Conservation (phyloP, 306 rosid genomes). For the Castanea sativa region DNA sequence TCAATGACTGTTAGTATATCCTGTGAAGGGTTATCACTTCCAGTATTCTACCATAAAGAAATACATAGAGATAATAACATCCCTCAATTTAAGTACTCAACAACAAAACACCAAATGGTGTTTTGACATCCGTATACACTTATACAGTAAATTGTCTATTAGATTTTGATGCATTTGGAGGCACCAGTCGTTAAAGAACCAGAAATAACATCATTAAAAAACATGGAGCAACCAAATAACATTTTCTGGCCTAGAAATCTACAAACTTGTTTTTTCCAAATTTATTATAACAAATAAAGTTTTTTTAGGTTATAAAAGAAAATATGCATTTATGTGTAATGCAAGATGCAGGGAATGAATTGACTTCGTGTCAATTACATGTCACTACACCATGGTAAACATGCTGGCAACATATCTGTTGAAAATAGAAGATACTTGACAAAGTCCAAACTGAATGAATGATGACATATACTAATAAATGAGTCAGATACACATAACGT, state of each 20-base stretch:
- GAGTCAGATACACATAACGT: neutral
- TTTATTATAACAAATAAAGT: neutral
- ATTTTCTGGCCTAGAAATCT: neutral
- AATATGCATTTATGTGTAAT: neutral
- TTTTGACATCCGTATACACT: neutral
- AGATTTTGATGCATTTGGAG: neutral
- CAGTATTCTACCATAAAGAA: constrained; percentile 38
- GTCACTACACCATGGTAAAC: neutral
- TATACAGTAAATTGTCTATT: neutral
- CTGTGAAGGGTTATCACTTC: constrained; percentile 36
- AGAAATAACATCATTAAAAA: neutral
- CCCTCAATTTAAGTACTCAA: constrained; percentile 15
- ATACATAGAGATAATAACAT: constrained; percentile 17
- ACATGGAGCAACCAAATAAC: neutral
- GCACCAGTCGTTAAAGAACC: neutral
- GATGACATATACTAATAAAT: neutral
- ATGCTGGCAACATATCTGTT: neutral
- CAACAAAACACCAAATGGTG: neutral
- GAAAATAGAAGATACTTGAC: neutral
- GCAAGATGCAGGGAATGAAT: neutral
- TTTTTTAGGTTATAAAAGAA: too few relatives aligned
- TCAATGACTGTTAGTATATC: constrained; percentile 70
- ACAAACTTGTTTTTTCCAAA: neutral
- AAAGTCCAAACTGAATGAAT: neutral
- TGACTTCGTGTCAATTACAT: neutral